Conservation (phyloP, 768 basidiomycete genomes). For the Kwoniella pini region DNA sequence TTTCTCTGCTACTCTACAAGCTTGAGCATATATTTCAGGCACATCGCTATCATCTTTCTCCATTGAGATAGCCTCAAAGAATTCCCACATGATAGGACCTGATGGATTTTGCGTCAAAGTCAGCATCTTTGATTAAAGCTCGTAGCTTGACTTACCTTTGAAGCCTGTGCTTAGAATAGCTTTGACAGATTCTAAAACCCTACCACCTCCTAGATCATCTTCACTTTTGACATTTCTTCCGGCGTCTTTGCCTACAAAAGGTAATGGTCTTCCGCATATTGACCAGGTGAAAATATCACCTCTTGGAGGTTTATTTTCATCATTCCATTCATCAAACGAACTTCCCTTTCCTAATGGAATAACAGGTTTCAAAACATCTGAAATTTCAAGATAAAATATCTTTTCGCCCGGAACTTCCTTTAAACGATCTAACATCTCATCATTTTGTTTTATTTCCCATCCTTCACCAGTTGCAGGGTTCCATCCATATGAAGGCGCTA, state of each 20-base stretch:
- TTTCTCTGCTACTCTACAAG: not conserved
- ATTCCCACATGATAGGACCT: constrained; percentile 24
- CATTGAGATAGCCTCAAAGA: constrained; percentile 19
- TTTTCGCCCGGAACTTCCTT: constrained; percentile 27
- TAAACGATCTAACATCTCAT: constrained; percentile 19
- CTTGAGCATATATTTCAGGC: constrained; percentile 6
- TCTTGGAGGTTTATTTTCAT: not conserved
- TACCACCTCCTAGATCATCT: constrained; percentile 3
- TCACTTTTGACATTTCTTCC: constrained; percentile 3
- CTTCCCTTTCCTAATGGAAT: constrained; percentile 16
- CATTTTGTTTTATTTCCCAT: constrained; percentile 20
- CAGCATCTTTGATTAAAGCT: no score
- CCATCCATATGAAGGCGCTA: constrained; percentile 36
- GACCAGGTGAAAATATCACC: constrained; percentile 17
- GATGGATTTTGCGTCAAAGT: no score
- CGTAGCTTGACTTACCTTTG: constrained; percentile 17
- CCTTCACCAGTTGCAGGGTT: constrained; percentile 34
- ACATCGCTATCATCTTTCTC: constrained; percentile 9
- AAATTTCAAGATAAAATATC: constrained; percentile 44
- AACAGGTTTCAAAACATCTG: constrained; percentile 23
- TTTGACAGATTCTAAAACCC: constrained; percentile 7
- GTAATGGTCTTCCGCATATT: constrained; percentile 16
- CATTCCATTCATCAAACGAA: constrained; percentile 12
- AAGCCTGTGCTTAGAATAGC: constrained; percentile 18
- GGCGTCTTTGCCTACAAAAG: constrained; percentile 21